phyloP scores from a whole-genome alignment of 2,329 filamentous ascomycete genomes.

The Xylaria sp. region DNA sequence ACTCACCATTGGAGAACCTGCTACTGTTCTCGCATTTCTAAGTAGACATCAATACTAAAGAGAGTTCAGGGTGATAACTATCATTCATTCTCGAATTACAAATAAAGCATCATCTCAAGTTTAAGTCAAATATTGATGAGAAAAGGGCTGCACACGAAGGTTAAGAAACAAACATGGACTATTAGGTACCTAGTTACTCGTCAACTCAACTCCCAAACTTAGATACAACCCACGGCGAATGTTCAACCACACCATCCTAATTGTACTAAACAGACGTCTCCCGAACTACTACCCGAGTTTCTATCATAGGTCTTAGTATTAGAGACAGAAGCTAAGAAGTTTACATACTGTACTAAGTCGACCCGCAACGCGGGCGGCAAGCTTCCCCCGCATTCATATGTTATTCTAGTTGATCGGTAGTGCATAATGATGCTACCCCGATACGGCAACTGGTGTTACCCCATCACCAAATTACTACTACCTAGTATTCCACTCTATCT shows the following conservation, averaged over 20 bases:
- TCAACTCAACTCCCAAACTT: neutral
- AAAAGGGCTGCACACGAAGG: neutral
- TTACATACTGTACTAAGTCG: neutral
- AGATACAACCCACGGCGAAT: neutral
- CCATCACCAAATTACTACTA: neutral
- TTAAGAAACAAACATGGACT: neutral
- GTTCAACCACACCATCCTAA: no score
- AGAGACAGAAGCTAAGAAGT: neutral
- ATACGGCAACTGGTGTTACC: constrained; percentile 28
- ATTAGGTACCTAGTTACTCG: no score
- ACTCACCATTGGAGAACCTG: neutral
- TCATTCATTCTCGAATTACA: neutral
- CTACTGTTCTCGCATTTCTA: neutral
- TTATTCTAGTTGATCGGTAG: neutral
- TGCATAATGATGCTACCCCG: constrained; percentile 32
- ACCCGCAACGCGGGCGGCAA: constrained; percentile 12
- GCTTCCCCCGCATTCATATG: constrained; percentile 13
- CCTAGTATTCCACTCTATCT: constrained; percentile 13
- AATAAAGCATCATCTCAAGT: neutral
- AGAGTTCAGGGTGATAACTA: neutral
- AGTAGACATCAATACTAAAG: neutral
- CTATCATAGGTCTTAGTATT: neutral
- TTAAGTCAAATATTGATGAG: neutral
- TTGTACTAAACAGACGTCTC: neutral
- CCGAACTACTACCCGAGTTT: neutral